Evolutionary conservation across 805 yeast species (phyloP), one percentile per base, ranked within the genome.

Genomic region (Ogataea paradorogensis): DNA sequence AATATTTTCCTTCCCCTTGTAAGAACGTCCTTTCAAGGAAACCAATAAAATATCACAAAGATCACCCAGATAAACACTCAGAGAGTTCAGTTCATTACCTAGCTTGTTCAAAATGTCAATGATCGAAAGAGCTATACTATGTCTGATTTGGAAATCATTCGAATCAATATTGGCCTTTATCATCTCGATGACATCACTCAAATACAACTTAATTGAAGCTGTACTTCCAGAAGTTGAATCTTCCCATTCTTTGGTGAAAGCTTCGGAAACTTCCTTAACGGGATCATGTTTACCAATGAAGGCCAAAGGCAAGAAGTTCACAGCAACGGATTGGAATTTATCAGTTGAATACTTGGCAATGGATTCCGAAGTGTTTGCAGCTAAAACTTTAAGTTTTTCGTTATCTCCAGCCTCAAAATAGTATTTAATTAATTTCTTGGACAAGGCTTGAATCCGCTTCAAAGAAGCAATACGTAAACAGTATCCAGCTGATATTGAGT

Each of bases 1-100:
- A 1, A 93, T 73, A 21, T 70, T 61, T 50, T 89, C 96, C 53
- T 91, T 91, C 5, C 97, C 98, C 11, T 72, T 71, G 93, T 96
- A 91, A 8, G 91, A 75, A 44, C 95, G 76, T 1, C 96, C 96
- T 40, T 71, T 68, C 40, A 80, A 70, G 0, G 95, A 78, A 21
- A 70, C 71, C 13, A 84, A 56, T 32, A 87, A 65, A 6, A 79
- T 65, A 0, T 66, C 61, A 42, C 84, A 75, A 13, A 87, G 57
- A n/a, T 53, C 55, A 4, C 57, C 20, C 11, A 59, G 35, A 23
- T 54, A 39, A 2, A 42, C 15, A 6, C 47, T 39, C 30, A 53
- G 30, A n/a, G 48, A 34, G 18, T 43, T 48, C 8, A 57, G 42
- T 21, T 52, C 55, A 8, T 37, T 40, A 8, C 65, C 71, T 25